Evolutionary conservation across 345 rosid genomes (phyloP).

Genomic region (Triadica sebifera): DNA sequence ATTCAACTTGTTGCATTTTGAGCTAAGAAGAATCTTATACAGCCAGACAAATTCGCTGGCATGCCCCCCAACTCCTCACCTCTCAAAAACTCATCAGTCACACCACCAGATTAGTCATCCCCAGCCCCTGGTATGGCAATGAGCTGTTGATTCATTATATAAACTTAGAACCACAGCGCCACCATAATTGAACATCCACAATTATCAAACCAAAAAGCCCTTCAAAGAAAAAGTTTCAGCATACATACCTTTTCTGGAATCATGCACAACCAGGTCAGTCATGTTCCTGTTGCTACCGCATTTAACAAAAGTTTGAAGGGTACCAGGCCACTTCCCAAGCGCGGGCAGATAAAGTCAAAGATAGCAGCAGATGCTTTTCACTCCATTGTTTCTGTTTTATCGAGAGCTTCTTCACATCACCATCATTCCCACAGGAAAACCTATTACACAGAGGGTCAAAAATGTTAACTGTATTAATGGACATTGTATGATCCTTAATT

Average conservation of each 20-base stretch:
- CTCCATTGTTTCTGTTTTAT: constrained; percentile 44
- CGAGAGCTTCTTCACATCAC: constrained; percentile 35
- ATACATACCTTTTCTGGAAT: not conserved
- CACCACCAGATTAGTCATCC: not conserved
- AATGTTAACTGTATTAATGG: not conserved
- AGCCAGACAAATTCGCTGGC: constrained; percentile 40
- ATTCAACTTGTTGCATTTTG: constrained; percentile 24
- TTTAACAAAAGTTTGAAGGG: constrained; percentile 19
- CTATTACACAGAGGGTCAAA: constrained; percentile 15
- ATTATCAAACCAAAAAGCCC: not conserved
- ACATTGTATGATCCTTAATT: constrained; percentile 5
- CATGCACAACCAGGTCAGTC: constrained; percentile 42
- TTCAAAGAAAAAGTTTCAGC: not conserved
- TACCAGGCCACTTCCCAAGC: constrained; percentile 41
- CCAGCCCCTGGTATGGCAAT: constrained; percentile 11
- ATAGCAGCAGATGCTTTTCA: constrained; percentile 51
- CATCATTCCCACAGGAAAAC: constrained; percentile 24
- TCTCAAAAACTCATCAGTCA: not conserved
- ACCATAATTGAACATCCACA: constrained; percentile 1
- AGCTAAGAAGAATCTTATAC: constrained; percentile 34
- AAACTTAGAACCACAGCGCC: constrained; percentile 1
- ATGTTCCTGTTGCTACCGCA: constrained; percentile 20
- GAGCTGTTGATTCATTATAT: constrained; percentile 15
- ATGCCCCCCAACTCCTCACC: constrained; percentile 35
- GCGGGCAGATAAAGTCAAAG: constrained; percentile 58